Percentiles rank a stretch among this genome's conserved stretches.
Evolutionary conservation across 2,329 filamentous ascomycete genomes (phyloP).

Genomic region (Epichloe gansuensis): DNA sequence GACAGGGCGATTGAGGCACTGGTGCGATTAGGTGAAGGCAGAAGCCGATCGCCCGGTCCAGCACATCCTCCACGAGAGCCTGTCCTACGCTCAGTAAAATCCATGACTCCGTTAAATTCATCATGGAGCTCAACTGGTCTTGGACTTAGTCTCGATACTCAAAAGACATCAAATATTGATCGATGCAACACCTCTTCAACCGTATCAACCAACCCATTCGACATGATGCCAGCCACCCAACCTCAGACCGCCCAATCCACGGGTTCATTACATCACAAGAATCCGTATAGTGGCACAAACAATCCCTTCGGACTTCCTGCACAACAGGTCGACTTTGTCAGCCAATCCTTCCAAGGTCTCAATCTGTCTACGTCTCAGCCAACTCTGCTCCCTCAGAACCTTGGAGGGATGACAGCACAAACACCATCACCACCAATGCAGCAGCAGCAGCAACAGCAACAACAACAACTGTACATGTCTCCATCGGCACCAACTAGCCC

Average conservation of each 20-base stretch:
- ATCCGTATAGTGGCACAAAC: constrained; percentile 42
- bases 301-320: constrained; percentile 57
- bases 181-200: constrained; percentile 29
- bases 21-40: constrained; percentile 67
- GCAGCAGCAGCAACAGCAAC: constrained; percentile 27
- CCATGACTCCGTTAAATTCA: constrained; percentile 41
- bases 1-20: constrained; percentile 79
- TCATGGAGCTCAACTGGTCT: constrained; percentile 18
- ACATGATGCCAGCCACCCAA: constrained; percentile 40
- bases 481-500: constrained; percentile 29
- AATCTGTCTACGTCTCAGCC: constrained; percentile 48
- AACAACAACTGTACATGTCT: constrained; percentile 29
- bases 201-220: constrained; percentile 57
- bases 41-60: constrained; percentile 27
- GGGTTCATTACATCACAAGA: constrained; percentile 45
- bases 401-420: constrained; percentile 36
- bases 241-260: constrained; percentile 56
- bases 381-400: constrained; percentile 48
- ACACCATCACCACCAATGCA: neutral
- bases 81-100: constrained; percentile 35
- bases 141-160: constrained; percentile 21
- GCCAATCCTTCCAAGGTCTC: constrained; percentile 64
- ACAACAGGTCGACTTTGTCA: constrained; percentile 32
- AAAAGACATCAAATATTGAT: constrained; percentile 17
- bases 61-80: constrained; percentile 32